These are phyloP conservation scores for Suillus subalutaceus DNA, from an alignment of 768 basidiomycete species.

Conservation along the genomic window DNA sequence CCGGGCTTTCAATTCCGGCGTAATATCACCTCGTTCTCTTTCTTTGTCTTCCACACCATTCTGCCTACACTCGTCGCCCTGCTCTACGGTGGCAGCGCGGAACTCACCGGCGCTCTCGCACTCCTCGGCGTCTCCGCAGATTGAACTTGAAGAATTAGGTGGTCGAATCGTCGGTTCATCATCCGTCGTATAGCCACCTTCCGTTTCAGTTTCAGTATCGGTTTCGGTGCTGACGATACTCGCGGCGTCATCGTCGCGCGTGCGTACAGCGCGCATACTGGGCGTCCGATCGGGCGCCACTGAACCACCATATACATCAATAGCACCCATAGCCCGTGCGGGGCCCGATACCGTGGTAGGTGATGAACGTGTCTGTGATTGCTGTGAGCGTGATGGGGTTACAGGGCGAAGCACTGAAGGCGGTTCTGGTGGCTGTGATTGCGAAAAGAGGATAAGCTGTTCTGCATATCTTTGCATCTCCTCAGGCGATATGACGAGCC, in stretches of 20 bases:
- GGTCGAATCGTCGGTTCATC: slow-evolving; percentile 84
- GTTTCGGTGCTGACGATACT: slow-evolving; percentile 39
- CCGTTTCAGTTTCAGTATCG: slow-evolving; percentile 52
- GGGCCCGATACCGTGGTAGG: slow-evolving; percentile 34
- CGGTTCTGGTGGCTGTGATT: slow-evolving; percentile 33
- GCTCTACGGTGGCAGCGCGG: slow-evolving; percentile 18
- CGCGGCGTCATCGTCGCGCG: slow-evolving; percentile 35
- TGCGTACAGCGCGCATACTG: slow-evolving; percentile 25
- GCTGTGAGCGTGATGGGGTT: slow-evolving; percentile 21
- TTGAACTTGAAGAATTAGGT: slow-evolving; percentile 41
- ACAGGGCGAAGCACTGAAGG: slow-evolving; percentile 25
- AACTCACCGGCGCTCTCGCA: slow-evolving; percentile 34
- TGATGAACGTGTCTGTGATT: slow-evolving; percentile 23
- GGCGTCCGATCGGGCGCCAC: slow-evolving; percentile 38
- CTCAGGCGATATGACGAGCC: slow-evolving; percentile 79
- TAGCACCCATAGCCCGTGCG: slow-evolving; percentile 54
- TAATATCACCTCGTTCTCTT: slow-evolving; percentile 33
- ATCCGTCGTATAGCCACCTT: slow-evolving; percentile 66
- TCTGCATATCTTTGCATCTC: slow-evolving; percentile 98
- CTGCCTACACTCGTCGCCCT: slow-evolving; percentile 2
- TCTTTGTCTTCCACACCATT: slow-evolving; percentile 4
- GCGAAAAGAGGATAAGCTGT: slow-evolving; percentile 77
- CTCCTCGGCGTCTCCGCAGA: slow-evolving; percentile 41
- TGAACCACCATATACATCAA: slow-evolving; percentile 53
- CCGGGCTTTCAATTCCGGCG: slow-evolving; percentile 35